Percentiles rank a stretch among this genome's conserved stretches.
phyloP scores from a whole-genome alignment of 306 rosid genomes.

The Cucurbita pepo region DNA sequence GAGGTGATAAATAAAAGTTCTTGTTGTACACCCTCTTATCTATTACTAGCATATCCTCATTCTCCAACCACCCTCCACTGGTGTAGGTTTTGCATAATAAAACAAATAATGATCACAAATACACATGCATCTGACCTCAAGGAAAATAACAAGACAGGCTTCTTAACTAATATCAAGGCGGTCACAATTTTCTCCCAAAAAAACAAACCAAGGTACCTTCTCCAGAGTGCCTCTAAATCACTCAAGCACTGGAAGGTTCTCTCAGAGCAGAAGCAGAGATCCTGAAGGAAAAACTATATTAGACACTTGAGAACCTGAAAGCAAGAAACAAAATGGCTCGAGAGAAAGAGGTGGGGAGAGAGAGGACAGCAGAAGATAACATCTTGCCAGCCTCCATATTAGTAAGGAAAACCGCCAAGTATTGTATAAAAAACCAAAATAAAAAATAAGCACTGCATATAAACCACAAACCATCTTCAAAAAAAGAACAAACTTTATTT shows the following conservation, averaged over 20 bases:
- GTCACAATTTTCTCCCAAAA: slow-evolving; percentile 62
- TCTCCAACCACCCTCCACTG: not conserved
- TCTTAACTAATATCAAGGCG: slow-evolving; percentile 17
- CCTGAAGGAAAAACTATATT: slow-evolving; percentile 90
- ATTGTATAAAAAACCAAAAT: not conserved
- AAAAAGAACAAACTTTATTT: not conserved
- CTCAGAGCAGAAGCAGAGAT: slow-evolving; percentile 60
- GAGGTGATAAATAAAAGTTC: not conserved
- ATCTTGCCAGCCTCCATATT: slow-evolving; percentile 1
- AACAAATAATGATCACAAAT: not conserved
- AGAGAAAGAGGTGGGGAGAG: slow-evolving; percentile 12
- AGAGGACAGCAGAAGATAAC: not conserved
- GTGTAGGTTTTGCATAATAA: not conserved
- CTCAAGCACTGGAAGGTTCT: slow-evolving; percentile 82
- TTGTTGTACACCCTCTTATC: not conserved
- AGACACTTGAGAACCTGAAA: slow-evolving; percentile 60
- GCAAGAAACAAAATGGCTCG: slow-evolving; percentile 13
- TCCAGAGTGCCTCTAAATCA: slow-evolving; percentile 85
- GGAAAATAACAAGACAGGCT: slow-evolving; percentile 7
- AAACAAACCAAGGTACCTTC: slow-evolving; percentile 98
- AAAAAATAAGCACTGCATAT: not conserved
- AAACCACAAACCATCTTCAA: slow-evolving; percentile 7
- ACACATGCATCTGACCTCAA: not conserved
- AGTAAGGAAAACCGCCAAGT: not conserved
- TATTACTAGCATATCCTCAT: not conserved